Conservation (phyloP, 106 monocot species). For the Ottelia alismoides region DNA sequence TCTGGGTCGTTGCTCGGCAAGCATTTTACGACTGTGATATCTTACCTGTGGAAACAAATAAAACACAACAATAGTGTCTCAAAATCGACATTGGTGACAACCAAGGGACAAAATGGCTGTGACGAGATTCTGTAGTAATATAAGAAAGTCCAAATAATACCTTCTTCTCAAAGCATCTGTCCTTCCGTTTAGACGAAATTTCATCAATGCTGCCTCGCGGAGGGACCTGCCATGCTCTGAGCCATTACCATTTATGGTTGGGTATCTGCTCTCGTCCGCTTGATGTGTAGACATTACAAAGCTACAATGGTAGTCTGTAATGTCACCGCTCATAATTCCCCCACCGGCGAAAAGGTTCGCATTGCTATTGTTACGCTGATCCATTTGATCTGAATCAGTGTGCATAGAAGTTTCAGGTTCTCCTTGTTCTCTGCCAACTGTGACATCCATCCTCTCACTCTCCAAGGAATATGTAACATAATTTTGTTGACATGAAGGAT, state of each 20-base stretch:
- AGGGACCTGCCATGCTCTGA: constrained; percentile 1
- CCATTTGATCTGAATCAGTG: background rate
- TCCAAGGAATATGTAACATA: background rate
- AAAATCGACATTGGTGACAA: background rate
- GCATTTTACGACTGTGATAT: constrained; percentile 72
- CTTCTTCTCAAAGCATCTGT: constrained; percentile 90
- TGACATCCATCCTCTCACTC: background rate
- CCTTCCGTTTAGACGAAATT: constrained; percentile 81
- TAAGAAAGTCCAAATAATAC: constrained; percentile 10
- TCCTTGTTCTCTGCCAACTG: background rate
- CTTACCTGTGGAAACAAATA: constrained; percentile 39
- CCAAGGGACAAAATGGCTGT: background rate
- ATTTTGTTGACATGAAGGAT: background rate
- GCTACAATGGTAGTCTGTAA: background rate
- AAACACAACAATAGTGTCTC: background rate
- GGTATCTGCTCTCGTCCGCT: background rate
- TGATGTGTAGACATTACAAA: constrained; percentile 1
- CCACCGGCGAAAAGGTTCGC: background rate
- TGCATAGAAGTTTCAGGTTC: background rate
- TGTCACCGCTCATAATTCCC: background rate
- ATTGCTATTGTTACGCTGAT: background rate
- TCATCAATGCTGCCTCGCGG: constrained; percentile 53
- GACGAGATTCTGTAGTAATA: background rate
- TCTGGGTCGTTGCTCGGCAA: constrained; percentile 85
- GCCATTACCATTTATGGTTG: constrained; percentile 3